Evolutionary conservation across 2,329 filamentous ascomycete genomes (phyloP), one percentile per base, ranked within the genome.

Genomic region (Thyridium curvatum): DNA sequence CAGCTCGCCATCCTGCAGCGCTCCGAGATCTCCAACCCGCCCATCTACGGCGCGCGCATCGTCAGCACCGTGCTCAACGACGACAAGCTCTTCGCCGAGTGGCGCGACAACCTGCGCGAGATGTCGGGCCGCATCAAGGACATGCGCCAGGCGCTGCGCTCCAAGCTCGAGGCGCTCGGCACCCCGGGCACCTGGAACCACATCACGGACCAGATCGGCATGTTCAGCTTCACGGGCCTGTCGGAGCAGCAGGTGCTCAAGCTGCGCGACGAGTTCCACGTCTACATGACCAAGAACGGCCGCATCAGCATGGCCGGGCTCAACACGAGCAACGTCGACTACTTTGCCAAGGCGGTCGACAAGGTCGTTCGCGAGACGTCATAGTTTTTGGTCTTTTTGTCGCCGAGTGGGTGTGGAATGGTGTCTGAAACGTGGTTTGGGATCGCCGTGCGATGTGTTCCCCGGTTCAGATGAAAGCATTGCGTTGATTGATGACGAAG

Each of bases 161-260:
- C 69, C 40, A 86, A 90, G 64, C 78, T 98, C 9, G 91, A 97
- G 66, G 79, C 82, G 55, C 75, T 91, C 43, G 79, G 78, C 21
- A 96, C 93, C 0, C 91, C 91, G 0, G 91, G 91, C 26, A 84
- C 77, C 12, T 98, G 93, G 93, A 87, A 90, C 56, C 93, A 98
- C 67, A 94, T 98, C 60, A 96, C 90, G 12, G 86, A 94, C 54
- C 93, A 98, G 74, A 98, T 98, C 58, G 93, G 93, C 68, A 98
- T 98, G 93, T 98, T 98, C 69, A 91, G 84, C 62, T 98, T 94
- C 62, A 94, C 87, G 1, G 87, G 87, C 10, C 65, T 94, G 59
- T 76, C 62, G 12, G 84, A 89, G 66, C 59, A 76, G 45, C 86
- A 93, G 59, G 86, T 91, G 8, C 51, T 75, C 50, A 79, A 78